phyloP scores from a whole-genome alignment of 805 yeast species.

The Vanderwaltozyma tropicalis region DNA sequence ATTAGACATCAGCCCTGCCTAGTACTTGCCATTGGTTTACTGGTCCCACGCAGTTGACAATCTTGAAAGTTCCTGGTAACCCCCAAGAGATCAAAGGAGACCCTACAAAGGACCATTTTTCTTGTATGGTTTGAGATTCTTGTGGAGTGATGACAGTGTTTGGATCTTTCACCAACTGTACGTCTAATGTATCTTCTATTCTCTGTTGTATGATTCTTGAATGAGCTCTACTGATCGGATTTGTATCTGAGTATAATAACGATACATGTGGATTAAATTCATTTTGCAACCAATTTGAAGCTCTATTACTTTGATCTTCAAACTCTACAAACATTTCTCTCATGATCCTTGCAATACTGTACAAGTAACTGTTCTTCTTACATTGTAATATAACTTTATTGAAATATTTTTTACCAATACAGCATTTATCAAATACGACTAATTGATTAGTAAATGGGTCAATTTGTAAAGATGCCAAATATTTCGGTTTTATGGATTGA shows the following conservation, averaged over 20 bases:
- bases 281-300: conserved; percentile 44
- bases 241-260: conserved; percentile 51
- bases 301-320: conserved; percentile 28
- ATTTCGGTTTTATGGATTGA: conserved; percentile 25
- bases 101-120: conserved; percentile 15
- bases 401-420: conserved; percentile 22
- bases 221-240: conserved; percentile 59
- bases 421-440: conserved; percentile 18
- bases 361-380: conserved; percentile 19
- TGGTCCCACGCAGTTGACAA: conserved; percentile 64
- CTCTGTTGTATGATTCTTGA: conserved; percentile 54
- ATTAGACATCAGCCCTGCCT: conserved; percentile 35
- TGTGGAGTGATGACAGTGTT: conserved; percentile 4
- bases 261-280: conserved; percentile 69
- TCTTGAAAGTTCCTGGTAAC: conserved; percentile 50
- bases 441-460: conserved; percentile 4
- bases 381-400: conserved; percentile 22
- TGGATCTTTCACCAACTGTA: conserved; percentile 15
- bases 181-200: conserved; percentile 53
- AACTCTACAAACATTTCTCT: conserved; percentile 43
- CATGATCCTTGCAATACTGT: conserved; percentile 36
- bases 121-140: conserved; percentile 11
- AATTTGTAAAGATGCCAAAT: conserved; percentile 10
- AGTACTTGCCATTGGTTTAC: conserved; percentile 57
- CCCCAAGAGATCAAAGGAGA: conserved; percentile 39